These are phyloP conservation scores for Rosa lucieae DNA, from an alignment of 306 rosid genomes.

Conservation along the genomic window DNA sequence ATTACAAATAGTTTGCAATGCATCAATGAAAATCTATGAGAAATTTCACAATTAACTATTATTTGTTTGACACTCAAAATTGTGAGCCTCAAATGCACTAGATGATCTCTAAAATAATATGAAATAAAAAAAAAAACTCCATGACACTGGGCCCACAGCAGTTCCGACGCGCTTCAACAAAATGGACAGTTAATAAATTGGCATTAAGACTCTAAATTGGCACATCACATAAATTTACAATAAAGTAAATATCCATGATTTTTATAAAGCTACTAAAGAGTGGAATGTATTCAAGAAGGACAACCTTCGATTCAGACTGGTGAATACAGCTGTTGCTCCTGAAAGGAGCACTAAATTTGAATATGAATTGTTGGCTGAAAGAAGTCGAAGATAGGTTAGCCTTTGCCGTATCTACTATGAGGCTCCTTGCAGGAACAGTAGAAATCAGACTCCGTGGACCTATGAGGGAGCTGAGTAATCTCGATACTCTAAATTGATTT, in stretches of 20 bases:
- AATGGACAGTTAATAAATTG: background rate
- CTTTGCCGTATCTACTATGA: background rate
- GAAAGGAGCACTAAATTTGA: background rate
- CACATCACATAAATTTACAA: too few relatives aligned
- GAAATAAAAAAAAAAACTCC: background rate
- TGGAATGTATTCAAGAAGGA: background rate
- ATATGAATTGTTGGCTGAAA: background rate
- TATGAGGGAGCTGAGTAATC: background rate
- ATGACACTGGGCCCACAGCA: background rate
- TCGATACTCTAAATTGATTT: background rate
- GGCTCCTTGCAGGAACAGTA: background rate
- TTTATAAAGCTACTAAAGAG: too few relatives aligned
- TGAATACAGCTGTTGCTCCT: background rate
- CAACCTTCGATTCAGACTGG: background rate
- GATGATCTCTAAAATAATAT: slow-evolving; percentile 1
- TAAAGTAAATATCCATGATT: too few relatives aligned
- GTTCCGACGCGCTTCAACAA: background rate
- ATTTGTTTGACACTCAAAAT: background rate
- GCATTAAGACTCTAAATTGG: too few relatives aligned
- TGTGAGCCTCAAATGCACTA: background rate
- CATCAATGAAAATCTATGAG: background rate
- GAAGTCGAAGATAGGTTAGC: background rate
- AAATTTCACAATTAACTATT: background rate
- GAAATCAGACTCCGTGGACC: background rate
- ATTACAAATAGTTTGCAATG: background rate